Conservation (phyloP, 495 filamentous ascomycete genomes). For the Talaromyces adpressus region DNA sequence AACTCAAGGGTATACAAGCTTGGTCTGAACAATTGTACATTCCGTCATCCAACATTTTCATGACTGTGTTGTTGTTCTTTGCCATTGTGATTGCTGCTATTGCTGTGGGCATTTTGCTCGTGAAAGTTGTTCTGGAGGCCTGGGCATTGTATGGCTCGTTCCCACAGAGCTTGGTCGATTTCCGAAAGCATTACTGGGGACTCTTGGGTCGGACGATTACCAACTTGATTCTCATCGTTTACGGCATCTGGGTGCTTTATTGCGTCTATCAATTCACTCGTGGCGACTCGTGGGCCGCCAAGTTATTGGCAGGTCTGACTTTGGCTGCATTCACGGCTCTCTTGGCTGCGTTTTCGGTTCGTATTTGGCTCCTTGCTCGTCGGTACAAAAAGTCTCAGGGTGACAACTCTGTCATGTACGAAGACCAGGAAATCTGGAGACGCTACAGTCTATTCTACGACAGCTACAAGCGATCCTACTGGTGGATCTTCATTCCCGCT, state of each 20-base stretch:
- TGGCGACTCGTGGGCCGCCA: slow-evolving; percentile 95
- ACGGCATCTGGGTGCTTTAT: slow-evolving; percentile 92
- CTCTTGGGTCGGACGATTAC: slow-evolving; percentile 82
- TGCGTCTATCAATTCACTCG: slow-evolving; percentile 91
- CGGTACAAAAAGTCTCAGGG: slow-evolving; percentile 68
- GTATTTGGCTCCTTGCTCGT: slow-evolving; percentile 72
- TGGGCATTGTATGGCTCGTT: slow-evolving; percentile 90
- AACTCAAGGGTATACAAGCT: slow-evolving; percentile 63
- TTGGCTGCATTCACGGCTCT: slow-evolving; percentile 72
- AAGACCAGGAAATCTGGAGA: slow-evolving; percentile 84
- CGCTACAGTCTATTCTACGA: slow-evolving; percentile 98
- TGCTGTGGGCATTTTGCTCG: slow-evolving; percentile 75
- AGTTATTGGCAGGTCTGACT: slow-evolving; percentile 75
- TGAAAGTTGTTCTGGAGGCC: slow-evolving; percentile 86
- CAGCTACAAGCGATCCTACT: slow-evolving; percentile 83
- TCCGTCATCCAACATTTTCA: slow-evolving; percentile 86
- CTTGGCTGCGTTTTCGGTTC: slow-evolving; percentile 70
- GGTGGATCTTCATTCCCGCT: slow-evolving; percentile 91
- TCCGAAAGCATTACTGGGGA: slow-evolving; percentile 95
- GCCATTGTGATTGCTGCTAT: slow-evolving; percentile 81
- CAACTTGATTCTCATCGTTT: slow-evolving; percentile 84
- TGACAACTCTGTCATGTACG: slow-evolving; percentile 66
- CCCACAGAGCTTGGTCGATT: slow-evolving; percentile 69
- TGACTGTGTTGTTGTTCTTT: slow-evolving; percentile 88
- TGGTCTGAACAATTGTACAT: slow-evolving; percentile 74